Evolutionary conservation across 305 asterid genomes (phyloP), one percentile per base, ranked within the genome.

Genomic region (Fraxinus velutina): DNA sequence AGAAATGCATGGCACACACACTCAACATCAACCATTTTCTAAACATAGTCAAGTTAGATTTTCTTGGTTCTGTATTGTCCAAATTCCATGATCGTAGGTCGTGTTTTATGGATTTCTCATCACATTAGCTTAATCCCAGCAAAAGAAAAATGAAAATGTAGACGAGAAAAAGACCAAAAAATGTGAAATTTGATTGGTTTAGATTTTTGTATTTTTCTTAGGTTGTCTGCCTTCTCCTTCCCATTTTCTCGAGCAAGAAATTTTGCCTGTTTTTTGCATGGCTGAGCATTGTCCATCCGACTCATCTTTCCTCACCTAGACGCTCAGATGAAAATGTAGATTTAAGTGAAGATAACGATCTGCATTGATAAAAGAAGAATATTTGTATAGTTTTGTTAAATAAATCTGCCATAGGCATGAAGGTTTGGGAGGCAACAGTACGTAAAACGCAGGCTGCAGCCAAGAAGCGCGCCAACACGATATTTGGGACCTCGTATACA

Each of bases 391-490:
- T 71, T 32, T 30, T 32, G 42, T 71, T 71, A 15, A 15, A 71
- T 4, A 42, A 44, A 71, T 71, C 77, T 19, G 78, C 21, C 24
- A 36, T 34, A 80, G 86, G 55, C 89, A 96, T 96, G 99, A 96
- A 96, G 94, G 99, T 98, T 17, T 94, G 98, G 99, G 98, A 95
- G 89, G 99, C 99, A 64, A 95, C 98, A 0, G 96, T 95, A 1
- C 90, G 97, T 13, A 94, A 87, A 72, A 94, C 99, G 1, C 98
- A 95, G 77, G 97, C 98, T 15, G 98, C 90, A n/a, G 98, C 99
- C 5, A 94, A 88, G 89, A 95, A 93, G 79, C 90, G 97, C n/a
- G 97, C 98, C 78, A 94, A 92, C 87, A 92, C 96, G 9, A 90
- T 94, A 8, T 94, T 94, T 70, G 98, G 99, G 73, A 88, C 91